These are phyloP conservation scores for Kernera saxatilis DNA, from an alignment of 345 rosid genomes.

Conservation along the genomic window DNA sequence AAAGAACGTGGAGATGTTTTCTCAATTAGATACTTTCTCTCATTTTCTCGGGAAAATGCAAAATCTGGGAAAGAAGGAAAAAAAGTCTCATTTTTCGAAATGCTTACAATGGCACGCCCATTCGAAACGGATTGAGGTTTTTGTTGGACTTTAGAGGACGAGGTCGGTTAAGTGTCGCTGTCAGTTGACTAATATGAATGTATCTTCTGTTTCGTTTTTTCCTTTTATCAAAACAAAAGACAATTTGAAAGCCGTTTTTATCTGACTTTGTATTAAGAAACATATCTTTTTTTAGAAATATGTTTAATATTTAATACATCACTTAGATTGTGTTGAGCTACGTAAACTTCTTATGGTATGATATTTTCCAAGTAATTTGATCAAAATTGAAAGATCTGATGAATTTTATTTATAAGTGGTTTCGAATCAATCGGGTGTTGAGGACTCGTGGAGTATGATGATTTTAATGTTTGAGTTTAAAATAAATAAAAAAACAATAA, in stretches of 20 bases:
- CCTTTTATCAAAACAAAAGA: neutral
- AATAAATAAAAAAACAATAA: neutral
- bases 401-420: neutral
- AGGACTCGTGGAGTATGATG: neutral
- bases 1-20: constrained; percentile 31
- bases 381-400: neutral
- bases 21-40: constrained; percentile 23
- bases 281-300: neutral
- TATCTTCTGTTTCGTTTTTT: neutral
- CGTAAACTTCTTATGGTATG: neutral
- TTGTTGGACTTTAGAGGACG: neutral
- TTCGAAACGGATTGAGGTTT: neutral
- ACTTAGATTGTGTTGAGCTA: neutral
- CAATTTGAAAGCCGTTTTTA: neutral
- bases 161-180: constrained; percentile 18
- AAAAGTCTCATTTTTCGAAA: neutral
- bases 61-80: neutral
- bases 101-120: neutral
- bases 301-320: neutral
- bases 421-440: neutral
- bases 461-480: neutral
- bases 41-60: constrained; percentile 21
- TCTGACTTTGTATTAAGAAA: neutral
- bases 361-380: neutral
- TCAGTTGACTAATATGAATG: neutral